These are phyloP conservation scores for Suhomyces panamericanus DNA, from an alignment of 1,139 yeast genomes.

Conservation along the genomic window DNA sequence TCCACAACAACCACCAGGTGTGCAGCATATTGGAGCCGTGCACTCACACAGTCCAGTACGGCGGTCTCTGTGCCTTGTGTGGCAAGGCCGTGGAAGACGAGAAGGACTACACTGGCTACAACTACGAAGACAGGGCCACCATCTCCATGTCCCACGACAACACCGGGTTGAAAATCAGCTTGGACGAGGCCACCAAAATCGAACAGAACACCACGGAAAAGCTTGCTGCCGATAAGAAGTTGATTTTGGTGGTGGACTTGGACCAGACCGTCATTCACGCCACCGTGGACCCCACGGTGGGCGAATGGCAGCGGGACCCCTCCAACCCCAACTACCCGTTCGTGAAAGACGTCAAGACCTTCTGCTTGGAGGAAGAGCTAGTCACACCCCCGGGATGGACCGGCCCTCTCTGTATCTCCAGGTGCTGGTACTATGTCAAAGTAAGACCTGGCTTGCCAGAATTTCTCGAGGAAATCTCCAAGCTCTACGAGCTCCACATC, in stretches of 20 bases:
- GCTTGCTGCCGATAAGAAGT: constrained; percentile 60
- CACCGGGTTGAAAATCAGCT: constrained; percentile 79
- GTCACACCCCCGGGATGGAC: constrained; percentile 56
- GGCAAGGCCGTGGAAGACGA: constrained; percentile 84
- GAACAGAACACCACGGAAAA: constrained; percentile 68
- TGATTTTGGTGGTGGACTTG: constrained; percentile 90
- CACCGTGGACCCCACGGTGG: constrained; percentile 95
- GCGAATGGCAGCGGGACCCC: constrained; percentile 92
- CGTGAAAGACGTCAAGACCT: constrained; percentile 76
- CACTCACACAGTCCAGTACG: constrained; percentile 91
- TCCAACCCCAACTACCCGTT: constrained; percentile 81
- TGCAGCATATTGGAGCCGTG: constrained; percentile 77
- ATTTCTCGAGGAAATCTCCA: constrained; percentile 63
- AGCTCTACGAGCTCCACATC: constrained; percentile 84
- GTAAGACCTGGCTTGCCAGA: constrained; percentile 81
- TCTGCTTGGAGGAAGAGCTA: constrained; percentile 75
- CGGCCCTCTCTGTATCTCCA: constrained; percentile 59
- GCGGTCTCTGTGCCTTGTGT: constrained; percentile 93
- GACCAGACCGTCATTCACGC: constrained; percentile 98
- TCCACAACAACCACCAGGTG: constrained; percentile 45
- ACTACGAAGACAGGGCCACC: constrained; percentile 74
- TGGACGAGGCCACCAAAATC: constrained; percentile 81
- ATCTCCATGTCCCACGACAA: constrained; percentile 90
- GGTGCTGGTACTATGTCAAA: constrained; percentile 90
- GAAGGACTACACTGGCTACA: constrained; percentile 75